Evolutionary conservation across 2,329 filamentous ascomycete genomes (phyloP), one percentile per base, ranked within the genome.

Genomic region (Botrytis deweyae): DNA sequence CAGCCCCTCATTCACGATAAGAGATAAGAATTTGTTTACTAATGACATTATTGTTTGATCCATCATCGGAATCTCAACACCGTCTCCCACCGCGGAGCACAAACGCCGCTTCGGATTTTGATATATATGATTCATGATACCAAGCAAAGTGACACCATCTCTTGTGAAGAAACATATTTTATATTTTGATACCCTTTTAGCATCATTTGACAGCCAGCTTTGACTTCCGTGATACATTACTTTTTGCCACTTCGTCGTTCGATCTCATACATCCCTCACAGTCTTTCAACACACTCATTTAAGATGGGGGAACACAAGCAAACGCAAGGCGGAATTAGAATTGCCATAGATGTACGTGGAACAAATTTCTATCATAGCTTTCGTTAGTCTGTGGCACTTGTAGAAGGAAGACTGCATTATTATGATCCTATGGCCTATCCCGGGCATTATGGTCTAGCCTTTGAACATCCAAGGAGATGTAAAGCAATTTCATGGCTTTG

Each of bases 261-360:
- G 29, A 63, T 62, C 36, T 22, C n/a, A 71, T 18, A 58, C 22
- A 38, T 36, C 68, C 46, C 52, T n/a, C 40, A 40, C 44, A 44
- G 16, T 63, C 63, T 33, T 64, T 63, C 62, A 76, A 74, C 33
- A 78, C 78, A 77, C 74, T 66, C n/a, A 42, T 44, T 71, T 22
- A 72, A 61, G 29, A 72, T 72, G 63, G 71, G 52, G 3, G 71
- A 73, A 65, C 76, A 77, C 72, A 67, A n/a, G 29, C 72, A 73
- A 58, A 55, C 74, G 76, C 76, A 89, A 76, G 91, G 91, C 52
- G 71, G 71, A 73, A 90, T 93, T 78, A 90, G 91, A 80, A 93
- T 94, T 78, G 91, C 92, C 77, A 94, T 94, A 52, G 77, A 78
- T 76, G 77, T 79, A 65, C 74, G 78, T 76, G 70, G 29, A 69